Percentiles rank a stretch among this genome's conserved stretches.
Conservation (phyloP, 2,329 filamentous ascomycete species). For the Metarhizium brunneum region DNA sequence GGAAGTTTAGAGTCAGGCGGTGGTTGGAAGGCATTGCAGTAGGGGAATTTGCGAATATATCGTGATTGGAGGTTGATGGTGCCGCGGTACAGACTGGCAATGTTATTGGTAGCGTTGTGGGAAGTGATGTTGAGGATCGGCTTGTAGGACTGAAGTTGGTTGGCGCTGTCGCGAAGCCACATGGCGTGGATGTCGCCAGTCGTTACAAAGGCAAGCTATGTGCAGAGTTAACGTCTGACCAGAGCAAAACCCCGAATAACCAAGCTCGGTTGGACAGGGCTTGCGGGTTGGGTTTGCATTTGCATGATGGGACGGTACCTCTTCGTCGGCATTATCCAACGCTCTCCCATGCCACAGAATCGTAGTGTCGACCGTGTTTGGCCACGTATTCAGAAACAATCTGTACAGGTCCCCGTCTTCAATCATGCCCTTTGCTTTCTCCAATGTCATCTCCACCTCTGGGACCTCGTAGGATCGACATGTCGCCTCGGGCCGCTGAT, state of each 20-base stretch:
- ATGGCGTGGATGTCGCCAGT: conserved; percentile 88
- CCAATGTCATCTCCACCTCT: conserved; percentile 66
- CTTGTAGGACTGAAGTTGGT: conserved; percentile 69
- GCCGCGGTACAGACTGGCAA: conserved; percentile 62
- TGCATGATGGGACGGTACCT: conserved; percentile 23
- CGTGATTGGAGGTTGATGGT: conserved; percentile 69
- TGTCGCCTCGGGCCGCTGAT: conserved; percentile 63
- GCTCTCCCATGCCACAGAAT: conserved; percentile 58
- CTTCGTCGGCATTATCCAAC: conserved; percentile 48
- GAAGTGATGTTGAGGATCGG: conserved; percentile 47
- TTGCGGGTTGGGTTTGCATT: no score
- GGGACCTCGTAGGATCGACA: conserved; percentile 77
- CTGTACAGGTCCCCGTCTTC: conserved; percentile 66
- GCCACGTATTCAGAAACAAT: conserved; percentile 64
- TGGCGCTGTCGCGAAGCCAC: conserved; percentile 84
- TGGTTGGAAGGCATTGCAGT: conserved; percentile 93
- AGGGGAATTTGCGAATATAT: conserved; percentile 61
- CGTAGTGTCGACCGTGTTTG: conserved; percentile 67
- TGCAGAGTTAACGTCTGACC: background rate
- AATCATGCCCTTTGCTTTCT: conserved; percentile 57
- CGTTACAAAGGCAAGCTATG: conserved; percentile 64
- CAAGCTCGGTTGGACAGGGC: background rate
- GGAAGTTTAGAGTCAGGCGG: conserved; percentile 54
- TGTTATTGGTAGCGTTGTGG: conserved; percentile 32
- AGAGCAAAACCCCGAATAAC: background rate